phyloP scores from a whole-genome alignment of 2,329 filamentous ascomycete genomes.

The Coniochaeta sp. region DNA sequence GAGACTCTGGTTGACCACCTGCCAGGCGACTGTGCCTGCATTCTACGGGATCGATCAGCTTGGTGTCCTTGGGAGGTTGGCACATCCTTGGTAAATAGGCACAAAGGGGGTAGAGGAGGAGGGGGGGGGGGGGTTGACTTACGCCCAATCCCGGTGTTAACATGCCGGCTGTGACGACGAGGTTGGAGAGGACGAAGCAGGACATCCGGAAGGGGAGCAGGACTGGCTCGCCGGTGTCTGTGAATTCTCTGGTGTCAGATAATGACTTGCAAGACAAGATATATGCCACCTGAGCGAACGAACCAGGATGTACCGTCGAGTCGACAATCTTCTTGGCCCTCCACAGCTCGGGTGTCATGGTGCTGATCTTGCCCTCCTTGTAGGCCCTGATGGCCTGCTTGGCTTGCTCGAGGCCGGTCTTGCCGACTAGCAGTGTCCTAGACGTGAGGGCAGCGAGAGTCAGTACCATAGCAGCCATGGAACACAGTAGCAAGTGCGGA shows the following conservation, averaged over 20 bases:
- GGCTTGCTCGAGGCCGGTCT: conserved; percentile 72
- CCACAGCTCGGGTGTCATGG: conserved; percentile 91
- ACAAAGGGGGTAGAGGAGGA: not conserved
- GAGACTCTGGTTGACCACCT: conserved; percentile 92
- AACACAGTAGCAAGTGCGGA: not conserved
- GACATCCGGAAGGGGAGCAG: conserved; percentile 98
- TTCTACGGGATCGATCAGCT: conserved; percentile 41
- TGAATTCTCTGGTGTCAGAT: conserved; percentile 4
- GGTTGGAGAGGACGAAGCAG: conserved; percentile 84
- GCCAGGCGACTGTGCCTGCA: conserved; percentile 83
- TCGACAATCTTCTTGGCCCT: conserved; percentile 94
- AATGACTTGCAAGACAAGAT: not conserved
- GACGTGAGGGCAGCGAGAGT: not conserved
- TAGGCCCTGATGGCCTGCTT: conserved; percentile 77
- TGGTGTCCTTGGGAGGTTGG: too few relatives aligned
- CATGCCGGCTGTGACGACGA: conserved; percentile 95
- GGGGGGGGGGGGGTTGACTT: conserved; percentile 17
- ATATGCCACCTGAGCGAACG: conserved; percentile 12
- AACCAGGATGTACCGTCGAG: conserved; percentile 91
- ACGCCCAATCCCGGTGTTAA: conserved; percentile 79
- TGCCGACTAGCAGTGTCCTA: conserved; percentile 81
- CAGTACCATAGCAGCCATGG: not conserved
- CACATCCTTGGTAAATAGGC: too few relatives aligned
- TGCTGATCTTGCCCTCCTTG: conserved; percentile 70
- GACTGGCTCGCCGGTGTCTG: conserved; percentile 88